Percentiles rank a stretch among this genome's conserved stretches.
Conservation (phyloP, 75 land plant genomes). For the Gnetum montanum region DNA sequence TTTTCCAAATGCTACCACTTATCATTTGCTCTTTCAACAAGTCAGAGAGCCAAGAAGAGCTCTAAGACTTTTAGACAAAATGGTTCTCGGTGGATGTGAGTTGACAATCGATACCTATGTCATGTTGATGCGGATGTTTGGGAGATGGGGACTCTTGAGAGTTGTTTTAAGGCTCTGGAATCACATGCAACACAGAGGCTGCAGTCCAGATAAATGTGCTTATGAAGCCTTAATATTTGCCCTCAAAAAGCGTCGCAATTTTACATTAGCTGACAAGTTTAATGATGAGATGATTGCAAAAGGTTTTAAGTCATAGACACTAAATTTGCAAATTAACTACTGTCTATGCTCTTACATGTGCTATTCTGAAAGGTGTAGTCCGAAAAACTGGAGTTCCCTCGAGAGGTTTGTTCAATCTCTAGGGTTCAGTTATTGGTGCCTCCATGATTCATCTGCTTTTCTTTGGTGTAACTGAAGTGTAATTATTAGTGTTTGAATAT, state of each 20-base stretch:
- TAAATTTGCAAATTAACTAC: too few relatives aligned
- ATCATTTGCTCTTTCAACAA: conserved; percentile 31
- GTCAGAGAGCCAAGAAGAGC: conserved; percentile 36
- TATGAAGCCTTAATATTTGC: conserved; percentile 42
- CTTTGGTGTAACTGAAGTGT: too few relatives aligned
- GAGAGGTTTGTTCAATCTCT: too few relatives aligned
- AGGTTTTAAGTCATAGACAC: too few relatives aligned
- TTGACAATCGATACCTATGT: conserved; percentile 58
- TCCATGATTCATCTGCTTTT: too few relatives aligned
- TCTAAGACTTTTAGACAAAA: conserved; percentile 33
- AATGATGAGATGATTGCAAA: conserved; percentile 44
- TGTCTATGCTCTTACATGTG: too few relatives aligned
- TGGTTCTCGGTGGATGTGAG: conserved; percentile 29
- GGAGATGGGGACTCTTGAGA: conserved; percentile 45
- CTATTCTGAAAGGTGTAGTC: too few relatives aligned
- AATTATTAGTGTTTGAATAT: too few relatives aligned
- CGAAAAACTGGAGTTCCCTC: too few relatives aligned
- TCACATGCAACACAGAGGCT: conserved; percentile 33
- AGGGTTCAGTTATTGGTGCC: too few relatives aligned
- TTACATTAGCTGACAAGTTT: conserved; percentile 23
- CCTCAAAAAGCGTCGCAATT: conserved; percentile 22
- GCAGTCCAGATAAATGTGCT: conserved; percentile 31
- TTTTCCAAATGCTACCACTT: conserved; percentile 47
- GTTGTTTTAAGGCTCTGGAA: conserved; percentile 36
- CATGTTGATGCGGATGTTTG: conserved; percentile 50